phyloP scores from a whole-genome alignment of 306 rosid species.

The Psophocarpus tetragonolobus region DNA sequence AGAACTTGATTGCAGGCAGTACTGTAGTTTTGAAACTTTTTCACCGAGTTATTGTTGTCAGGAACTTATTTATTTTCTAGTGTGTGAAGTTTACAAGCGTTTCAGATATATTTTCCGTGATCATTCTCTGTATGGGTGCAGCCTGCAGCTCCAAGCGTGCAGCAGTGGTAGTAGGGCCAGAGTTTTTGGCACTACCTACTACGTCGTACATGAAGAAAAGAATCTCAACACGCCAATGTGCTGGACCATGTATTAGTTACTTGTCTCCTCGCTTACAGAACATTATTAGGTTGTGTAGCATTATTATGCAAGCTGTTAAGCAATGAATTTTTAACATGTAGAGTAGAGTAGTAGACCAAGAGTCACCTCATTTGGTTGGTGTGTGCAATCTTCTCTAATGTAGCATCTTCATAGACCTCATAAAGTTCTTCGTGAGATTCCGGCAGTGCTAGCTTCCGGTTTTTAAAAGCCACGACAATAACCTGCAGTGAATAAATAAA shows the following conservation, averaged over 20 bases:
- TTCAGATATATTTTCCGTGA: conserved; percentile 36
- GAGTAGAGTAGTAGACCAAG: too few species aligned
- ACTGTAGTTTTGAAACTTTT: conserved; percentile 27
- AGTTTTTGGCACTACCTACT: conserved; percentile 44
- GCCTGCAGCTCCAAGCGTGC: conserved; percentile 42
- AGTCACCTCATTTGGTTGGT: conserved; percentile 75
- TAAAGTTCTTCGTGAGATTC: conserved; percentile 52
- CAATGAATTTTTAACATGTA: conserved; percentile 12
- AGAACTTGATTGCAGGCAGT: conserved; percentile 8
- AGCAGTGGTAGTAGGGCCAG: conserved; percentile 51
- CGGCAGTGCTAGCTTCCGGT: conserved; percentile 54
- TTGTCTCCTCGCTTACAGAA: conserved; percentile 31
- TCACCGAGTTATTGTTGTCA: conserved; percentile 37
- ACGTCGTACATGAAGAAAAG: conserved; percentile 44
- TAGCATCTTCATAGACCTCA: conserved; percentile 55
- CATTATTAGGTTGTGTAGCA: conserved; percentile 24
- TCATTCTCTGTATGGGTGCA: conserved; percentile 47
- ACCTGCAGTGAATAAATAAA: conserved; percentile 53
- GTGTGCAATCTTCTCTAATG: conserved; percentile 56
- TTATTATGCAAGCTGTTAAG: conserved; percentile 25
- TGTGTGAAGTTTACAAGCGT: conserved; percentile 7
- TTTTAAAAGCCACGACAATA: conserved; percentile 67
- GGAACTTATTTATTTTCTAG: conserved; percentile 19
- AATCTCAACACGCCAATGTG: conserved; percentile 43
- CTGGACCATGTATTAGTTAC: conserved; percentile 31